phyloP scores from a whole-genome alignment of 495 filamentous ascomycete species.

The Xylaria scruposa region DNA sequence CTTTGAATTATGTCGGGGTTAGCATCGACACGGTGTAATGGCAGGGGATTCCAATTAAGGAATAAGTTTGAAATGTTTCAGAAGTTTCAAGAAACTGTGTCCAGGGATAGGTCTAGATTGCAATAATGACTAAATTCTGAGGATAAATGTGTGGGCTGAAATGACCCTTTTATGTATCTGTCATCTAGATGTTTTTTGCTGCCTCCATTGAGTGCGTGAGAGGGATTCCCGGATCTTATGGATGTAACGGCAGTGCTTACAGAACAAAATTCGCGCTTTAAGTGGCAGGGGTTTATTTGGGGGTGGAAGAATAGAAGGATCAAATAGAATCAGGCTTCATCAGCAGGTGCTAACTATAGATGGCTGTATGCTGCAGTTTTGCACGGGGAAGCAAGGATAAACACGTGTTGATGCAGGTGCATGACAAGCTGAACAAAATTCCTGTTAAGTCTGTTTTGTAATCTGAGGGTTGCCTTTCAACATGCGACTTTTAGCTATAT shows the following conservation, averaged over 20 bases:
- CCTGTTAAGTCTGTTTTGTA: not conserved
- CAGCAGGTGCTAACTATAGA: slow-evolving; percentile 7
- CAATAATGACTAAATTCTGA: not conserved
- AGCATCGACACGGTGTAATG: no score
- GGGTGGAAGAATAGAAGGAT: not conserved
- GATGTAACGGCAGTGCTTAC: not conserved
- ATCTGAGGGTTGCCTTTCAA: not conserved
- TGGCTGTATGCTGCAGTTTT: slow-evolving; percentile 19
- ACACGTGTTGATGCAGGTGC: slow-evolving; percentile 19
- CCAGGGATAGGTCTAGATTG: not conserved
- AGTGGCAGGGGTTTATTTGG: not conserved
- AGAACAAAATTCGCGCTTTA: not conserved
- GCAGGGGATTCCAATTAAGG: not conserved
- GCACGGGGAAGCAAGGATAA: slow-evolving; percentile 6
- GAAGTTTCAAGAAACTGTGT: not conserved
- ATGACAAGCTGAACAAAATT: not conserved
- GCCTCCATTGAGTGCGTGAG: not conserved
- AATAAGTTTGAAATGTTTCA: not conserved
- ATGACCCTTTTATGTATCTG: not conserved
- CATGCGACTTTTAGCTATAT: not conserved
- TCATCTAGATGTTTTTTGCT: not conserved
- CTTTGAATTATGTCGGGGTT: not conserved
- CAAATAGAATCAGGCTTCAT: not conserved
- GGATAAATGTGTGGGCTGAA: not conserved
- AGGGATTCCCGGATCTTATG: not conserved